phyloP scores from a whole-genome alignment of 108 stramenopile genomes.

The Cafeteria roenbergensis region DNA sequence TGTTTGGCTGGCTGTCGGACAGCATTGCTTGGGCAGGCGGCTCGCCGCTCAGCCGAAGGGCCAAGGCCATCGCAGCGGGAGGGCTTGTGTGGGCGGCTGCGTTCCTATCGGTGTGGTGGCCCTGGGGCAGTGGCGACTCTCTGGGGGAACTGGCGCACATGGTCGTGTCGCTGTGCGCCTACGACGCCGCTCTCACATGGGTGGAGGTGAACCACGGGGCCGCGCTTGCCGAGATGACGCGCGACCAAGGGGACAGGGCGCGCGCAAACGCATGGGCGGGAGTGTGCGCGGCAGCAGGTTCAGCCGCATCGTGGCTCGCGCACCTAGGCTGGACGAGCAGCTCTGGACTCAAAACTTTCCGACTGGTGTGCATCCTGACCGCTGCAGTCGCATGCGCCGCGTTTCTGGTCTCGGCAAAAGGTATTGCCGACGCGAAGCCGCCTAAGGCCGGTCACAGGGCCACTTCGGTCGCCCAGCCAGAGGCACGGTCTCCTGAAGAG shows the following conservation, averaged over 20 bases:
- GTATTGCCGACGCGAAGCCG: no score
- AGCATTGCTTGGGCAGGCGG: background rate
- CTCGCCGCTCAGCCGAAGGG: background rate
- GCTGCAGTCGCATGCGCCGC: no score
- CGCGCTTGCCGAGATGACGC: slow-evolving; percentile 13
- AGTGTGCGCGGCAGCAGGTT: slow-evolving; percentile 7
- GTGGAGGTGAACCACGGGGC: slow-evolving; percentile 23
- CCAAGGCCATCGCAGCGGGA: background rate
- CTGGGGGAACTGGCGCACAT: slow-evolving; percentile 3
- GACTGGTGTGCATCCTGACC: no score
- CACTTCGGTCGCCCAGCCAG: background rate
- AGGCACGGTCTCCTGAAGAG: no score
- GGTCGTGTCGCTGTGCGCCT: slow-evolving; percentile 6
- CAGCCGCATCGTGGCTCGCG: slow-evolving; percentile 9
- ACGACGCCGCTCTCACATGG: slow-evolving; percentile 15
- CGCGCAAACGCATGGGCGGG: slow-evolving; percentile 9
- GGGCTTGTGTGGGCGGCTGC: slow-evolving; percentile 13
- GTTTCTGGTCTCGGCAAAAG: no score
- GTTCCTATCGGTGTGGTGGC: slow-evolving; percentile 13
- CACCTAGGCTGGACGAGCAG: slow-evolving; percentile 3
- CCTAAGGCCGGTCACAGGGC: background rate
- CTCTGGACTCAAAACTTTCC: no score
- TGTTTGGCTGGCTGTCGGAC: slow-evolving; percentile 23
- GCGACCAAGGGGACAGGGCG: slow-evolving; percentile 8
- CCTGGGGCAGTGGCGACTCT: background rate